Evolutionary conservation across 2,329 filamentous ascomycete genomes (phyloP).

Genomic region (Rachicladosporium sp.): DNA sequence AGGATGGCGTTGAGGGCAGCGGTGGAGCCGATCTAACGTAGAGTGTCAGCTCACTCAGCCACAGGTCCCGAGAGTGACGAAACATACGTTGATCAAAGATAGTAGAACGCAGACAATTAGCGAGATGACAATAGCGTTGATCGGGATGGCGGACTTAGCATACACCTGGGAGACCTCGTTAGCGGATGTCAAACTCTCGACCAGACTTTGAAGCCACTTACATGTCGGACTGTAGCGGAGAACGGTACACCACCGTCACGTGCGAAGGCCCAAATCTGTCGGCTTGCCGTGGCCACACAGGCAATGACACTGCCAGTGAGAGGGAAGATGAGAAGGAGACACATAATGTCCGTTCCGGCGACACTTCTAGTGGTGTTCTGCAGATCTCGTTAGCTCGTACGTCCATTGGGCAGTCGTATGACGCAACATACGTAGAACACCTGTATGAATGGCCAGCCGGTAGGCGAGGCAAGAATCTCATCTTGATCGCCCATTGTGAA

Average conservation of each 20-base stretch:
- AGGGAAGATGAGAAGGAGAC: conserved; percentile 14
- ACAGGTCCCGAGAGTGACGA: too few relatives aligned
- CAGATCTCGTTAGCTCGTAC: too few relatives aligned
- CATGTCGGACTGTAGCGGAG: conserved; percentile 15
- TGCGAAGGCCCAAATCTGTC: conserved; percentile 27
- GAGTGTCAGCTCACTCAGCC: conserved; percentile 24
- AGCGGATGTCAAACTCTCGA: neutral
- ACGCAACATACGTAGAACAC: conserved; percentile 19
- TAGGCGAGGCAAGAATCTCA: conserved; percentile 7
- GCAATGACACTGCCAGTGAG: conserved; percentile 15
- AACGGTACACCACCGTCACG: conserved; percentile 25
- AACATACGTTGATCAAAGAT: conserved; percentile 23
- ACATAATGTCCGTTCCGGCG: conserved; percentile 17
- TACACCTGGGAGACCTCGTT: conserved; percentile 23
- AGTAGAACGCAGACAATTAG: conserved; percentile 24
- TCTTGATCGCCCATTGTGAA: conserved; percentile 12
- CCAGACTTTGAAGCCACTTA: conserved; percentile 4
- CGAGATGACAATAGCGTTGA: conserved; percentile 23
- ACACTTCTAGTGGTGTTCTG: conserved; percentile 19
- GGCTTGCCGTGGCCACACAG: conserved; percentile 23
- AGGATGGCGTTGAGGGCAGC: conserved; percentile 32
- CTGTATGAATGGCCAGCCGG: conserved; percentile 22
- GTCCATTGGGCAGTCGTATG: too few relatives aligned
- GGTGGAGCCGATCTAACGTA: conserved; percentile 22
- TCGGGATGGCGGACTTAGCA: conserved; percentile 17